phyloP scores from a whole-genome alignment of 2,329 filamentous ascomycete genomes.

The Diplocarpon rosae region DNA sequence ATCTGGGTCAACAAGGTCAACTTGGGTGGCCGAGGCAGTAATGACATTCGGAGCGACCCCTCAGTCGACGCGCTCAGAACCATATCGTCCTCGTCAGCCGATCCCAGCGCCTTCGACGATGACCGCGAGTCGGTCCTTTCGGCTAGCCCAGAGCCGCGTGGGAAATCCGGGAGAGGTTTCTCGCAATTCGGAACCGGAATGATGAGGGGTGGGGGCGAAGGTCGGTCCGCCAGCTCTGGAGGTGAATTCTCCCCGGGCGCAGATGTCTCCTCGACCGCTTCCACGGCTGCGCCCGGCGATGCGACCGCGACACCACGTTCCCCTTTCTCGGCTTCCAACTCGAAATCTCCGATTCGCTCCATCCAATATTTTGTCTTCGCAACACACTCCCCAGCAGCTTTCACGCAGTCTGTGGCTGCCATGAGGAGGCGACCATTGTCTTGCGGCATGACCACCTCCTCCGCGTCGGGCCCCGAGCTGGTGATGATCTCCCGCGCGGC shows the following conservation, averaged over 20 bases:
- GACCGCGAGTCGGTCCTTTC: slow-evolving; percentile 7
- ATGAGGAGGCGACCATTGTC: slow-evolving; percentile 65
- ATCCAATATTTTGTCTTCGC: slow-evolving; percentile 76
- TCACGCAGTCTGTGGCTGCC: slow-evolving; percentile 79
- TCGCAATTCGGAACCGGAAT: slow-evolving; percentile 38
- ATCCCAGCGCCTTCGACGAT: slow-evolving; percentile 8
- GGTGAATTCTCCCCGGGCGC: slow-evolving; percentile 9
- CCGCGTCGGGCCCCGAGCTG: slow-evolving; percentile 53
- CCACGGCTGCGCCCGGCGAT: too few relatives aligned
- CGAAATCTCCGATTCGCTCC: slow-evolving; percentile 83
- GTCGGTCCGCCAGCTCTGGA: slow-evolving; percentile 29
- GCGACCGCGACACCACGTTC: too few relatives aligned
- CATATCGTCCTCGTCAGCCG: slow-evolving; percentile 13
- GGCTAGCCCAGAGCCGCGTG: slow-evolving; percentile 30
- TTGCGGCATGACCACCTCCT: slow-evolving; percentile 68
- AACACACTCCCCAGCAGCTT: slow-evolving; percentile 83
- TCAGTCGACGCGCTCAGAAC: slow-evolving; percentile 18
- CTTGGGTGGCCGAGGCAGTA: slow-evolving; percentile 46
- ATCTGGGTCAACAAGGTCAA: slow-evolving; percentile 39
- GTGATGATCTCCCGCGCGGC: slow-evolving; percentile 71
- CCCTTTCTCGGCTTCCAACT: slow-evolving; percentile 54
- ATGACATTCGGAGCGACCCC: slow-evolving; percentile 36
- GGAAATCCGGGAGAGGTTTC: slow-evolving; percentile 59
- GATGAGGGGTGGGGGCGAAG: slow-evolving; percentile 34
- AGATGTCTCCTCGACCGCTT: too few relatives aligned